Base-by-base conservation (phyloP, 2,329 filamentous ascomycete species). In the Mycocentrospora acerina region DNA sequence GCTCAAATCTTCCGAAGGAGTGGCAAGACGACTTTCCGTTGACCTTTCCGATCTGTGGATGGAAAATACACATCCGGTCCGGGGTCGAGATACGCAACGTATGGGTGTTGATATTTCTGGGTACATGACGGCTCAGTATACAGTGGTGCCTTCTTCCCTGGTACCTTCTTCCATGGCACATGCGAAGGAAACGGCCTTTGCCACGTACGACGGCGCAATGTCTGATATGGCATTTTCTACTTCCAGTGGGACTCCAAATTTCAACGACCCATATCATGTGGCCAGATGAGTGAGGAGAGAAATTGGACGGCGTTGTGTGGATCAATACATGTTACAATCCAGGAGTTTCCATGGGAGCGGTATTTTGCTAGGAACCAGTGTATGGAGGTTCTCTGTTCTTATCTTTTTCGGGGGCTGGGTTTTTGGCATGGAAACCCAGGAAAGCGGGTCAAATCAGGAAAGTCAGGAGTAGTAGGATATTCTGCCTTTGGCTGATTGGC, bases 21-120 rank as follows among this genome's bases (percentile, higher is more conserved):
- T 59, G 2, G 55, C 49, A 2, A 46, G 44, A n/a, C 50, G 48
- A 19, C 44, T 53, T 9, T 42, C 35, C 1, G 24, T 59, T n/a
- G 30, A 45, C 11, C 24, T 35, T 3, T 37, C 47, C 14, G 52
- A 53, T 14, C 26, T 53, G 22, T 44, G 40, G 46, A 27, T 26
- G 19, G 19, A 22, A 9, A 9, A 22, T 22, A 35, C 36, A 25
- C 24, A 44, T 9, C 13, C 29, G 2, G 17, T 33, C 4, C 34
- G 22, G 16, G 33, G 13, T 14, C 18, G 26, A 18, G 30, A 24
- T 3, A 14, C 24, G 18, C 29, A 27, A 7, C 29, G 24, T 15
- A 8, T 27, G 4, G 32, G 32, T 14, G 19, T 35, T 11, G 18
- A 19, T 19, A 43, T 38, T 17, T 19, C 25, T 9, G 6, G 25